phyloP scores from a whole-genome alignment of 2,329 filamentous ascomycete genomes.

The Botrytis fragariae region DNA sequence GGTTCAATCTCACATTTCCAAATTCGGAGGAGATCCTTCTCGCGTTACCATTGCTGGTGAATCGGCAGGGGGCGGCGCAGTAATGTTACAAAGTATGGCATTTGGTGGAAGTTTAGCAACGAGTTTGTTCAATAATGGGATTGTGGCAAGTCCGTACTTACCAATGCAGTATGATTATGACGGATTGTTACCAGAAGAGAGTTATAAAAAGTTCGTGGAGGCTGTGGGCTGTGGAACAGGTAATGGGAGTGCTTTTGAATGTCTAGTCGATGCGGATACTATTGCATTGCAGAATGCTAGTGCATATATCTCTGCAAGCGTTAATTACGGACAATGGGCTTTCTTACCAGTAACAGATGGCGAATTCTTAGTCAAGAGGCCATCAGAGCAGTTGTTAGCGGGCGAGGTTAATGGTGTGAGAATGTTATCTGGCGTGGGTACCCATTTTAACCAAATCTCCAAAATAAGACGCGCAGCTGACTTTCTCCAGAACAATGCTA shows the following conservation, averaged over 20 bases:
- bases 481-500: constrained; percentile 44
- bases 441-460: background rate
- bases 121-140: constrained; percentile 25
- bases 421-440: constrained; percentile 25
- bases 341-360: constrained; percentile 42
- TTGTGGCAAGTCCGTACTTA: constrained; percentile 48
- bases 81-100: constrained; percentile 46
- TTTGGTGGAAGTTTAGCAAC: constrained; percentile 22
- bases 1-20: constrained; percentile 52
- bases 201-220: constrained; percentile 46
- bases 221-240: constrained; percentile 42
- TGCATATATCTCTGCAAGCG: constrained; percentile 29
- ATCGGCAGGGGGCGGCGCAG: constrained; percentile 52
- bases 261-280: constrained; percentile 34
- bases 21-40: constrained; percentile 52
- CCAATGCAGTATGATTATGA: constrained; percentile 52
- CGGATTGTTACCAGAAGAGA: constrained; percentile 43
- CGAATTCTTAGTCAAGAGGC: constrained; percentile 35
- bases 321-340: constrained; percentile 34
- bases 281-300: constrained; percentile 38
- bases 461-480: background rate
- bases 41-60: constrained; percentile 56
- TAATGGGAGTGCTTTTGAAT: constrained; percentile 36
- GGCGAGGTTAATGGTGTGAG: constrained; percentile 38
- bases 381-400: constrained; percentile 35